Base-by-base conservation (phyloP, 768 basidiomycete genomes). In the Suillus ampliporus region DNA sequence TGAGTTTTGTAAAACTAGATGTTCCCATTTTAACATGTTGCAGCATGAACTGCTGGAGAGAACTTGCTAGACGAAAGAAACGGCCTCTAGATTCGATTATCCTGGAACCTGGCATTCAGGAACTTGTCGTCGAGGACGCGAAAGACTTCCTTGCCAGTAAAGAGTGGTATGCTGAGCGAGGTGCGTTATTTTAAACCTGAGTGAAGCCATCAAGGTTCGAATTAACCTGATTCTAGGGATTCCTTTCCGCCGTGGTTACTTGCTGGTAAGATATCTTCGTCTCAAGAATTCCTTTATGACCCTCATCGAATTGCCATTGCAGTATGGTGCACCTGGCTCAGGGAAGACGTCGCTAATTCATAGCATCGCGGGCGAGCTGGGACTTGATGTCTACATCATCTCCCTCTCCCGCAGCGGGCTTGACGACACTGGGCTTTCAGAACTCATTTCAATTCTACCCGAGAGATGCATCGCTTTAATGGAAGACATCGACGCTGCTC, bases 401-500 rank as follows among this genome's bases (percentile, higher is more conserved):
- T 87, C 89, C 1, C 83, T 92, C 8, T 86, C 89, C 4, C 83
- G 85, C 21, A 66, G 75, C 15, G 85, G 86, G 10, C 72, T 93
- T 48, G 89, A 91, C 68, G 91, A 92, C 70, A 77, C 79, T 2
- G 71, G 76, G 9, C 82, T 92, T 28, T 81, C 78, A 58, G 79
- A 84, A 44, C 78, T 91, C 47, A 85, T 92, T 62, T 79, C 83
- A 10, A 78, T 80, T 2, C 80, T 92, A 2, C 91, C 92, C n/a
- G 81, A 86, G 61, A 80, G 81, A 66, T 91, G 88, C 68, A 89
- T 94, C 60, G 85, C 88, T 5, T 79, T 94, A 40, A 91, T 94
- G 85, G 91, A 94, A 72, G 92, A 94, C 71, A 89, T 94, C 60
- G 92, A 94, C 66, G 90, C 88, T 3, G 91, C 90, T 3, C 90